Evolutionary conservation across 2,329 filamentous ascomycete species (phyloP).

Genomic region (Madurella fahalii): DNA sequence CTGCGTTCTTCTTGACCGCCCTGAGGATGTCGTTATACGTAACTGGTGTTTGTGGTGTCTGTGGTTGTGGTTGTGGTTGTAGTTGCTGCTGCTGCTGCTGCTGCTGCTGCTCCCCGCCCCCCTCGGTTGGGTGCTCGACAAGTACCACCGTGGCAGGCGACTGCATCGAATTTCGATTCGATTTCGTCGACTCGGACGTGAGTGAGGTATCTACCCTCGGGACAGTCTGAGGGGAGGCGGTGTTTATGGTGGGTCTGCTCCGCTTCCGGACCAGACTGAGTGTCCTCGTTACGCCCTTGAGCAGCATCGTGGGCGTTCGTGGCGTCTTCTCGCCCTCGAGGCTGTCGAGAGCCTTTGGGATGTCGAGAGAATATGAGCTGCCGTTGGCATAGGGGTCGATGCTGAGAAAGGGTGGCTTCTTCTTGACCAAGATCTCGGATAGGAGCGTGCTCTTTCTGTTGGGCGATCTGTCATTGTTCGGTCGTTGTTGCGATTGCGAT

Average conservation of each 20-base stretch:
- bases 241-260: constrained; percentile 46
- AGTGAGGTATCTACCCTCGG: constrained; percentile 9
- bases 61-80: constrained; percentile 22
- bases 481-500: constrained; percentile 9
- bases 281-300: constrained; percentile 47
- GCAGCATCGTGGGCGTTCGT: constrained; percentile 36
- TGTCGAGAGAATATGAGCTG: constrained; percentile 33
- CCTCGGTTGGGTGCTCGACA: constrained; percentile 29
- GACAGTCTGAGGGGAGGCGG: not conserved
- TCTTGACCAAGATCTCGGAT: constrained; percentile 32
- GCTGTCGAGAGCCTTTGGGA: constrained; percentile 23
- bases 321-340: constrained; percentile 36
- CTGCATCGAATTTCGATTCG: not conserved
- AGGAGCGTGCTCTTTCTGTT: constrained; percentile 45
- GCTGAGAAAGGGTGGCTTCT: constrained; percentile 46
- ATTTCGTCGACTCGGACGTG: not conserved
- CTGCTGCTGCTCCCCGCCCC: constrained; percentile 24
- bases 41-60: constrained; percentile 32
- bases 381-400: constrained; percentile 50
- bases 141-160: constrained; percentile 2
- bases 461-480: constrained; percentile 27
- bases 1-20: constrained; percentile 41
- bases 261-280: constrained; percentile 53
- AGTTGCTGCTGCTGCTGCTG: constrained; percentile 1
- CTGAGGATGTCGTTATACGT: constrained; percentile 48